Evolutionary conservation across 495 filamentous ascomycete genomes (phyloP), one percentile per base, ranked within the genome.

Genomic region (Glarea lozoyensis): DNA sequence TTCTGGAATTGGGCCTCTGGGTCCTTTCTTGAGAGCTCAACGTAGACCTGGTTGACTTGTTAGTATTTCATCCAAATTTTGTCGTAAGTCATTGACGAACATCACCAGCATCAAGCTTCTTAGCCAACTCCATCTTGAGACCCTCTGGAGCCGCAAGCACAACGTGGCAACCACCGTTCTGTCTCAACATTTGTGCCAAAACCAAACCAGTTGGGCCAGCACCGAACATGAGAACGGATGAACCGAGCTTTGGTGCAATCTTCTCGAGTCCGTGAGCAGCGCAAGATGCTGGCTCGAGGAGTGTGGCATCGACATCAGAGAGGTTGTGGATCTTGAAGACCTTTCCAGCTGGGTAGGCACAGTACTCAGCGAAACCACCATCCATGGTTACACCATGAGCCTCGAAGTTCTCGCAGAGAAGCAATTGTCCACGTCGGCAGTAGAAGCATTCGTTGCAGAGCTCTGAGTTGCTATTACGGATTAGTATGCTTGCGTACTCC

Each of bases 401-500:
- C 39, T 45, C 46, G 34, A 59, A 54, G 59, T 83, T 66, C 62
- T 86, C 81, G 55, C 81, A 86, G 42, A 84, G 73, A 22, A 86
- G 61, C 34, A 75, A 70, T 45, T 83, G 66, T 22, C 81, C 81
- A 35, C 76, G 74, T 42, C 79, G 76, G 60, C 80, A 86, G 65
- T 84, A 84, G 69, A 81, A 82, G 62, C 81, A 86, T 49, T 76
- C 69, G 21, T 73, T 71, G 65, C 81, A 86, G 20, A 83, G 73
- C 60, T 84, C 81, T 6, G 68, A 71, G 55, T 74, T 74, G 36
- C 55, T 47, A 20, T 13, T 6, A 19, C n/a, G n/a, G n/a, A n/a
- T n/a, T n/a, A n/a, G 22, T 23, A 1, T n/a, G 35, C 10, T 45
- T 35, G 4, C 1, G 2, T 30, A 31, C 9, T 4, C n/a, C 12